Evolutionary conservation across 2,329 filamentous ascomycete genomes (phyloP), one percentile per base, ranked within the genome.

Genomic region (Lecanosticta acicola): DNA sequence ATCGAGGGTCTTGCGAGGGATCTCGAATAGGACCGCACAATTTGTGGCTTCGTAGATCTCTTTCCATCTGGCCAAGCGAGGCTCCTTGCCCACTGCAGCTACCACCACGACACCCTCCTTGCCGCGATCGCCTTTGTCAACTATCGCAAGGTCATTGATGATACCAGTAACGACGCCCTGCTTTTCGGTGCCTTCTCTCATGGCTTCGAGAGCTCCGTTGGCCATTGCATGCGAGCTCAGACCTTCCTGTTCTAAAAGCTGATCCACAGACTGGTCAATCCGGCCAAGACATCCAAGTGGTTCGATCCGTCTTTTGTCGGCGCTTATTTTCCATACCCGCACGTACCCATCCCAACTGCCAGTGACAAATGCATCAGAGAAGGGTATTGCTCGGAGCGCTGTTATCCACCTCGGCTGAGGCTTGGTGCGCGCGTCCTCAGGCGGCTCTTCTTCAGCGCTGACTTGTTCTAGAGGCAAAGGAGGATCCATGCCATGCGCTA

Each of bases 311-410:
- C 80, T 80, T 70, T 90, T 93, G 65, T 96, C 91, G 34, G 87
- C 80, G 43, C 82, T 85, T 16, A 98, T 75, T 50, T 78, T 81
- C 93, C 93, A 98, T 3, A 84, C 84, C 40, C 91, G 77, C 47
- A 98, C 76, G 66, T 80, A 82, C 2, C 93, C 93, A 63, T 94
- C 93, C 90, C 91, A 98, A 67, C 88, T 95, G 24, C 91, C 93
- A 55, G 83, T 94, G 41, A 98, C 74, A 46, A 98, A 80, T 41
- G 95, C 73, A 61, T 98, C 89, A 3, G 88, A 91, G 66, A 90
- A 96, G 0, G 93, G 91, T 39, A 98, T 77, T 0, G 87, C 85
- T 39, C 83, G 76, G 35, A 98, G 73, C 4, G 91, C 90, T 1
- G 93, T 98, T 65, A 98, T 93, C 77, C 86, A 94, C 62, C 91